Conservation (phyloP, 2,329 filamentous ascomycete species). For the Pseudocercospora fijiensis region DNA sequence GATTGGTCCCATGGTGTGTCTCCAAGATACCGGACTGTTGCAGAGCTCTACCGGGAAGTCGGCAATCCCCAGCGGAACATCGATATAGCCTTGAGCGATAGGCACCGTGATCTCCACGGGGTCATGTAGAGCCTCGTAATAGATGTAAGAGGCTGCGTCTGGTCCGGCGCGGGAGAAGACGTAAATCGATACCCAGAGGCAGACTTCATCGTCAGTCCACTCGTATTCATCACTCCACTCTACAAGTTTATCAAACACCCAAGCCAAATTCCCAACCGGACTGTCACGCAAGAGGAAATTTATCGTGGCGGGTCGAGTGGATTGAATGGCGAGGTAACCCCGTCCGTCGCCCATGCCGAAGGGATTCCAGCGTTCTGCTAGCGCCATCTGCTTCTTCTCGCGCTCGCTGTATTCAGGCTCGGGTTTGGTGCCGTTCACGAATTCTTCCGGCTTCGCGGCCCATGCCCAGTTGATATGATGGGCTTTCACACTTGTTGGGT, state of each 20-base stretch:
- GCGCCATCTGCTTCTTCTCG: conserved; percentile 53
- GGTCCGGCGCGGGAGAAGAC: conserved; percentile 68
- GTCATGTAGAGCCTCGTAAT: conserved; percentile 63
- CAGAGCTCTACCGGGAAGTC: conserved; percentile 59
- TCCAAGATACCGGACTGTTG: conserved; percentile 53
- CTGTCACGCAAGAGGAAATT: conserved; percentile 68
- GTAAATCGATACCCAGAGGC: conserved; percentile 73
- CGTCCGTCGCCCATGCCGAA: conserved; percentile 56
- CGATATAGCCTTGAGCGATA: conserved; percentile 44
- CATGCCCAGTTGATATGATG: conserved; percentile 43
- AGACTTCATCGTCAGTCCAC: conserved; percentile 73
- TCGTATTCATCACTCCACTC: conserved; percentile 71
- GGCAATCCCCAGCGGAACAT: conserved; percentile 53
- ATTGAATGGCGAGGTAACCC: conserved; percentile 61
- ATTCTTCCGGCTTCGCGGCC: conserved; percentile 46
- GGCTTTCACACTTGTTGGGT: conserved; percentile 55
- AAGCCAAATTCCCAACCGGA: conserved; percentile 65
- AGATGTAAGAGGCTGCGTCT: conserved; percentile 65
- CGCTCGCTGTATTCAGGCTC: conserved; percentile 46
- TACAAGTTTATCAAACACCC: conserved; percentile 78
- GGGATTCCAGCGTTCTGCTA: conserved; percentile 51
- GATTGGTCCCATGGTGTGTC: conserved; percentile 56
- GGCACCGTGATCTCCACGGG: conserved; percentile 31
- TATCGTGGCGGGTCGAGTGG: conserved; percentile 69
- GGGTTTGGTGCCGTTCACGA: conserved; percentile 11